Conservation (phyloP, 2,329 filamentous ascomycete species). For the Ambrosiella xylebori region DNA sequence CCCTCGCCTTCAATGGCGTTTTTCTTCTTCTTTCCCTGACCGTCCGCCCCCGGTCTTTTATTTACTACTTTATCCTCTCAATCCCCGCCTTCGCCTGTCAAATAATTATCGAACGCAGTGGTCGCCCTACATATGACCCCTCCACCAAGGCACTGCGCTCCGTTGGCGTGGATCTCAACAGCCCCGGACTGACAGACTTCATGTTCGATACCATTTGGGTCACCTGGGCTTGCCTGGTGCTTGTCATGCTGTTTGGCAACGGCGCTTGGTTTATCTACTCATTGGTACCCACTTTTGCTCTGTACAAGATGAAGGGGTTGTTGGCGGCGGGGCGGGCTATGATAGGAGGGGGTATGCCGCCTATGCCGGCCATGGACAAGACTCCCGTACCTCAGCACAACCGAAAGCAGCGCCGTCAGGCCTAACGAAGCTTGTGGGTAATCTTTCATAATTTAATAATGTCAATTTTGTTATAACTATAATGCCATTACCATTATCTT, state of each 20-base stretch:
- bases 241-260: constrained; percentile 67
- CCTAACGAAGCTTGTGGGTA: constrained; percentile 14
- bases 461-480: too few species aligned
- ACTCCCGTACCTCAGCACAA: constrained; percentile 27
- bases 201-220: constrained; percentile 97
- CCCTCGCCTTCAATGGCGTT: constrained; percentile 50
- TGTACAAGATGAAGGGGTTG: constrained; percentile 36
- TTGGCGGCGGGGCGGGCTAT: constrained; percentile 36
- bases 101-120: constrained; percentile 68
- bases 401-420: constrained; percentile 37
- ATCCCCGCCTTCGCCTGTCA: constrained; percentile 63
- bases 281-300: constrained; percentile 37
- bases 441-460: constrained; percentile 17
- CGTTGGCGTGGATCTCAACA: constrained; percentile 74
- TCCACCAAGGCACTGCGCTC: constrained; percentile 49
- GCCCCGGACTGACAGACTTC: constrained; percentile 82
- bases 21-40: constrained; percentile 60
- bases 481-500: background rate
- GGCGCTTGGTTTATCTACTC: constrained; percentile 46
- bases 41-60: constrained; percentile 44
- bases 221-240: constrained; percentile 61
- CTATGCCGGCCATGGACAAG: constrained; percentile 16
- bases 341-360: constrained; percentile 20
- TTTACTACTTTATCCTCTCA: constrained; percentile 56
- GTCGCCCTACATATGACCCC: constrained; percentile 56